Conservation (phyloP, 2,329 filamentous ascomycete genomes). For the Albifimbria verrucaria region DNA sequence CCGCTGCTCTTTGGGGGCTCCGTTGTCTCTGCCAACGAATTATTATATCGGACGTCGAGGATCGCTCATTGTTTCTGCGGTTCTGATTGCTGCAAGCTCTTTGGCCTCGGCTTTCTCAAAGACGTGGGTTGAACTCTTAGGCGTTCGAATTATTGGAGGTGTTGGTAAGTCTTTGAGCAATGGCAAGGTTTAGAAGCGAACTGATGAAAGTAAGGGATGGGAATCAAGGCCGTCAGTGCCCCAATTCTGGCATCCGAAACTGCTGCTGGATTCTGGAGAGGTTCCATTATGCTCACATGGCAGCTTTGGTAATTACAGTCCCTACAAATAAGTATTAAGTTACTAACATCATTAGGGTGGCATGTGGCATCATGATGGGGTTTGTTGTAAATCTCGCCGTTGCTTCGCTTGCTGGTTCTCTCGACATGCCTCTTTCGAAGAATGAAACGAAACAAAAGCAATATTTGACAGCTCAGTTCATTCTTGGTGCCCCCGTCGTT, state of each 20-base stretch:
- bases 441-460: background rate
- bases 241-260: slow-evolving; percentile 45
- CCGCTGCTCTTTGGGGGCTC: slow-evolving; percentile 32
- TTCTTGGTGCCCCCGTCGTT: slow-evolving; percentile 32
- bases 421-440: background rate
- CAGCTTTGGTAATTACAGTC: slow-evolving; percentile 35
- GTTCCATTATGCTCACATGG: slow-evolving; percentile 44
- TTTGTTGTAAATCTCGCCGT: slow-evolving; percentile 18
- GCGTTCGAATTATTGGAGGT: slow-evolving; percentile 27
- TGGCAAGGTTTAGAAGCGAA: slow-evolving; percentile 1
- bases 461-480: slow-evolving; percentile 21
- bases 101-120: slow-evolving; percentile 28
- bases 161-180: slow-evolving; percentile 16
- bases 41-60: slow-evolving; percentile 34
- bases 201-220: slow-evolving; percentile 34
- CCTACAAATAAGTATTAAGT: too few species aligned
- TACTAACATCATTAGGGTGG: too few species aligned
- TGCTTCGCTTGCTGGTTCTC: background rate
- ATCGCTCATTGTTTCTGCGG: slow-evolving; percentile 32
- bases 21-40: slow-evolving; percentile 33
- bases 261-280: slow-evolving; percentile 44
- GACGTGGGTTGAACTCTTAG: slow-evolving; percentile 27
- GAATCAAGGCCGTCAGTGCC: slow-evolving; percentile 45
- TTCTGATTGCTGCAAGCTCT: slow-evolving; percentile 34
- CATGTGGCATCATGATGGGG: slow-evolving; percentile 20